Evolutionary conservation across 768 basidiomycete species (phyloP).

Genomic region (Phlegmacium glaucopus): DNA sequence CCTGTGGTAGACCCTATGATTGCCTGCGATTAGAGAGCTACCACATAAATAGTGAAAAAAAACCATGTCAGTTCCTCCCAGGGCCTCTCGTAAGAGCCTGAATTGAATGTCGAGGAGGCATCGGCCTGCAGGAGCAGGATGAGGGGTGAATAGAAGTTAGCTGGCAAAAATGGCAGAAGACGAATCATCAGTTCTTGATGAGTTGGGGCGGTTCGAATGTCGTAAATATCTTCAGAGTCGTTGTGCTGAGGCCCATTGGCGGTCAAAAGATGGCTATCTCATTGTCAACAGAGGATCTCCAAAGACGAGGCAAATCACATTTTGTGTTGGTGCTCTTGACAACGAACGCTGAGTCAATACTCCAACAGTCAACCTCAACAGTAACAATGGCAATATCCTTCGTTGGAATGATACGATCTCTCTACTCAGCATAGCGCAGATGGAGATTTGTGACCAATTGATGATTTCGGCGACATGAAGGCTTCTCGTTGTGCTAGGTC

Average conservation of each 20-base stretch:
- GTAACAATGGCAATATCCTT: constrained; percentile 51
- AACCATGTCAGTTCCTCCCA: too few species aligned
- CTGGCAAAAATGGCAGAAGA: constrained; percentile 56
- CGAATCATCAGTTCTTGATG: constrained; percentile 56
- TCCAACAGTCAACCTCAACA: constrained; percentile 27
- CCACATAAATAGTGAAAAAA: too few species aligned
- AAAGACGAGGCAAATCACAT: constrained; percentile 26
- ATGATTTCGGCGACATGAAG: constrained; percentile 49
- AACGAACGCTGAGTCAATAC: constrained; percentile 39
- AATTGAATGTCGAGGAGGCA: constrained; percentile 72
- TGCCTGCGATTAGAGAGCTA: too few species aligned
- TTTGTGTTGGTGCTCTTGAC: constrained; percentile 54
- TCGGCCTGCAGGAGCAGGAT: constrained; percentile 51
- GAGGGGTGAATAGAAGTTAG: constrained; percentile 58
- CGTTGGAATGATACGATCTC: constrained; percentile 54
- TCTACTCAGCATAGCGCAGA: constrained; percentile 28
- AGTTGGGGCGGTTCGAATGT: constrained; percentile 71
- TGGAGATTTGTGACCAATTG: constrained; percentile 39
- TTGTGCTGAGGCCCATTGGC: constrained; percentile 60
- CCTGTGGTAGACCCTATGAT: too few species aligned
- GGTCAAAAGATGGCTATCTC: constrained; percentile 40
- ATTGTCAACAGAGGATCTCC: constrained; percentile 1
- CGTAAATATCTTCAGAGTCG: constrained; percentile 49
- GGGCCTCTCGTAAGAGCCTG: constrained; percentile 63
- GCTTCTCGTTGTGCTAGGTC: too few species aligned